These are phyloP conservation scores for Trametes meyenii DNA, from an alignment of 768 basidiomycete species.

Conservation along the genomic window DNA sequence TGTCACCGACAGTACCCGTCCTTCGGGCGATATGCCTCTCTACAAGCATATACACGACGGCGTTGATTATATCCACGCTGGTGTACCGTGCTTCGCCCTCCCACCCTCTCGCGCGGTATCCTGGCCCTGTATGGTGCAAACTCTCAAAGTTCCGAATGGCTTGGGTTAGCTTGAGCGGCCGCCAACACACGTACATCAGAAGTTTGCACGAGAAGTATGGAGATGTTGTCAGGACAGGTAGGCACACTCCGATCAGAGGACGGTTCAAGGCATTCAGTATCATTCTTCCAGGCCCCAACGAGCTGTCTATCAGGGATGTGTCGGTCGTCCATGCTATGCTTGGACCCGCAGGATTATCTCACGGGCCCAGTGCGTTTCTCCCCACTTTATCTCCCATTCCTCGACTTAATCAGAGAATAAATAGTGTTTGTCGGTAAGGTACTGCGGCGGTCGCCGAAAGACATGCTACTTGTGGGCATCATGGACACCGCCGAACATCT, in stretches of 20 bases:
- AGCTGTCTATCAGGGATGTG: slow-evolving; percentile 42
- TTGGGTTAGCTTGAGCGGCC: slow-evolving; percentile 28
- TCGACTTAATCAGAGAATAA: neutral
- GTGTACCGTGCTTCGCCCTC: slow-evolving; percentile 21
- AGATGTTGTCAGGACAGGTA: slow-evolving; percentile 41
- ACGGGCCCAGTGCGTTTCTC: slow-evolving; percentile 42
- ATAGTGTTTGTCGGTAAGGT: neutral
- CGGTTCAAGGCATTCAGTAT: neutral
- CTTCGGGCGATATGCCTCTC: neutral
- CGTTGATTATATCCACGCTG: neutral
- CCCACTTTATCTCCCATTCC: slow-evolving; percentile 22
- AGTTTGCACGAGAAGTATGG: slow-evolving; percentile 43
- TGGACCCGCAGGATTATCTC: slow-evolving; percentile 41
- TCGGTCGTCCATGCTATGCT: slow-evolving; percentile 35
- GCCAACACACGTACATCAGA: slow-evolving; percentile 33
- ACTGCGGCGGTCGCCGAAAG: slow-evolving; percentile 10
- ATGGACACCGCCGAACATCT: slow-evolving; percentile 41
- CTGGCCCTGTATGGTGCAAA: slow-evolving; percentile 30
- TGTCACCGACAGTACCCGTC: no score
- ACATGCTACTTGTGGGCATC: slow-evolving; percentile 9
- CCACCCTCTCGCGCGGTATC: slow-evolving; percentile 22
- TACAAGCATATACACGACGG: neutral
- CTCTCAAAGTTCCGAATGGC: slow-evolving; percentile 35
- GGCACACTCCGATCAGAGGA: neutral
- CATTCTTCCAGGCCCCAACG: slow-evolving; percentile 45